phyloP scores from a whole-genome alignment of 208 protist species.

The Trypanosoma mega region DNA sequence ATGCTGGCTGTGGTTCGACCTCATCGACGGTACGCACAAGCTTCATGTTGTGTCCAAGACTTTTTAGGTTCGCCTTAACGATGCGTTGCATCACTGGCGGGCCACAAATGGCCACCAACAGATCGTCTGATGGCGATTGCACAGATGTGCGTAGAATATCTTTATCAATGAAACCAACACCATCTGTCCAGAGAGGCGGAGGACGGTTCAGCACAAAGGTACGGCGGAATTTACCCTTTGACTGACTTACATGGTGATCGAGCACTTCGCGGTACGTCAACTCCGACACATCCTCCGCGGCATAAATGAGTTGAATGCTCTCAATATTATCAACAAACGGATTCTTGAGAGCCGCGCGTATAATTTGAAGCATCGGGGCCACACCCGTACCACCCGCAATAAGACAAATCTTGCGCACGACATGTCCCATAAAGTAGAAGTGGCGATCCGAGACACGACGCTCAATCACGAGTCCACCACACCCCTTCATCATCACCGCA shows the following conservation, averaged over 20 bases:
- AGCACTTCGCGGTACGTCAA: constrained; percentile 60
- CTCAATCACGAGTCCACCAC: constrained; percentile 51
- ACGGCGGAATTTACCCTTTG: constrained; percentile 41
- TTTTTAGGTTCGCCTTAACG: constrained; percentile 44
- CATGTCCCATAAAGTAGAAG: constrained; percentile 34
- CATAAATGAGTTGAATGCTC: constrained; percentile 57
- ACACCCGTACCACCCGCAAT: constrained; percentile 71
- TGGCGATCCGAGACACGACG: constrained; percentile 44
- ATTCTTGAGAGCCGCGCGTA: constrained; percentile 50
- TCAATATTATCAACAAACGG: constrained; percentile 55
- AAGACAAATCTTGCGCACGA: constrained; percentile 51
- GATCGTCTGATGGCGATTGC: constrained; percentile 52
- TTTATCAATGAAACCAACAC: constrained; percentile 57
- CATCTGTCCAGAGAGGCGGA: constrained; percentile 57
- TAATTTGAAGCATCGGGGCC: constrained; percentile 79
- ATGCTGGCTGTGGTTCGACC: neutral
- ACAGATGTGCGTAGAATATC: constrained; percentile 37
- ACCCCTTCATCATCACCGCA: constrained; percentile 63
- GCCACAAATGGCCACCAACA: constrained; percentile 80
- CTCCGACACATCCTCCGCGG: constrained; percentile 49
- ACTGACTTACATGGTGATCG: constrained; percentile 31
- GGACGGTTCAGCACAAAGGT: constrained; percentile 58
- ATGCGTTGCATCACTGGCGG: constrained; percentile 75
- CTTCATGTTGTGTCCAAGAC: constrained; percentile 50
- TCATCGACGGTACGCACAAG: constrained; percentile 72